A percentile compares a stretch with the other conserved stretches of the same genome.
phyloP scores from a whole-genome alignment of 2,329 filamentous ascomycete species.

The Neopestalotiopsis sp. region DNA sequence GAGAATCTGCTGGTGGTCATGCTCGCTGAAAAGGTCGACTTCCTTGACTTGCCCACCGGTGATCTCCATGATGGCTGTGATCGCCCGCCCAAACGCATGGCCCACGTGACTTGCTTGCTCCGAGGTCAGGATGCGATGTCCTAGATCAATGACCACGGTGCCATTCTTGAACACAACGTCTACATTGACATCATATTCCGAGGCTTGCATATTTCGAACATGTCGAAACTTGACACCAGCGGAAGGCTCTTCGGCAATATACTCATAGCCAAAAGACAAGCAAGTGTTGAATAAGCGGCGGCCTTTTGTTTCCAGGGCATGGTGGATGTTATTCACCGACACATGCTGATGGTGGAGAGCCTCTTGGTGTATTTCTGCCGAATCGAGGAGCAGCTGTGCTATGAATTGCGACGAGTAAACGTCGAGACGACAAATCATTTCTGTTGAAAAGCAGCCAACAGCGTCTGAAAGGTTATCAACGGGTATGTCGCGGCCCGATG shows the following conservation, averaged over 20 bases:
- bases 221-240: conserved; percentile 42
- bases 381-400: conserved; percentile 31
- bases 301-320: conserved; percentile 49
- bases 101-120: conserved; percentile 54
- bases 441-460: conserved; percentile 50
- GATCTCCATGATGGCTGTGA: conserved; percentile 50
- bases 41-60: conserved; percentile 49
- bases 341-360: conserved; percentile 50
- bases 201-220: conserved; percentile 46
- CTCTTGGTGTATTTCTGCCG: conserved; percentile 30
- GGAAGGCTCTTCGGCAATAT: conserved; percentile 28
- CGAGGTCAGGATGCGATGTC: conserved; percentile 48
- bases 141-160: conserved; percentile 49
- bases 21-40: conserved; percentile 59
- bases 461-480: conserved; percentile 45
- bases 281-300: conserved; percentile 56
- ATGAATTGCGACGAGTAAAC: conserved; percentile 28
- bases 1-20: conserved; percentile 59
- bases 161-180: conserved; percentile 49
- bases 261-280: conserved; percentile 52
- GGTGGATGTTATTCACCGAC: conserved; percentile 51
- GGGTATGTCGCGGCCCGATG: conserved; percentile 50
- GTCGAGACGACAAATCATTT: conserved; percentile 32
- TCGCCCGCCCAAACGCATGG: conserved; percentile 57
- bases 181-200: conserved; percentile 53